phyloP scores from a whole-genome alignment of 2,329 filamentous ascomycete species.

The Beauveria australis region DNA sequence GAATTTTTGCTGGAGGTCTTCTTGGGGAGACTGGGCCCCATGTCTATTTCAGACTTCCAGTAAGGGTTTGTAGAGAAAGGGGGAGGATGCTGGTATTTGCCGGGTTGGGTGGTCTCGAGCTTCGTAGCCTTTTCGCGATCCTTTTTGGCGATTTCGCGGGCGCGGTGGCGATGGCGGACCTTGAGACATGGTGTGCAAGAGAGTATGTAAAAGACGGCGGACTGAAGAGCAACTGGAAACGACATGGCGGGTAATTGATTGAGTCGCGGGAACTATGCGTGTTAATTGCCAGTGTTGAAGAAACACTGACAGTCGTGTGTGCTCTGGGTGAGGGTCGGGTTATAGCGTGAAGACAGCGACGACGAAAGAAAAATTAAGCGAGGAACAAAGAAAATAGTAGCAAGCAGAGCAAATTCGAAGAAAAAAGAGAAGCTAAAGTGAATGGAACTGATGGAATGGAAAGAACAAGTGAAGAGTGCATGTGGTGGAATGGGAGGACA shows the following conservation, averaged over 20 bases:
- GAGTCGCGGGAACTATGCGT: not conserved
- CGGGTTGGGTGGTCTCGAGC: constrained; percentile 61
- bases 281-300: no score
- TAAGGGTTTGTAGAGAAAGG: constrained; percentile 82
- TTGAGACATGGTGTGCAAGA: constrained; percentile 74
- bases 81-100: constrained; percentile 67
- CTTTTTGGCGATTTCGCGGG: constrained; percentile 60
- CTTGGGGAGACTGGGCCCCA: constrained; percentile 68
- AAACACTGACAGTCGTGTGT: not conserved
- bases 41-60: constrained; percentile 78
- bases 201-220: constrained; percentile 68
- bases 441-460: not conserved
- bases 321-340: not conserved
- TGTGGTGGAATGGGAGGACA: constrained; percentile 4
- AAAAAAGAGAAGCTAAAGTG: constrained; percentile 4
- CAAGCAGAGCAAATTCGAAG: not conserved
- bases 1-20: constrained; percentile 49
- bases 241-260: constrained; percentile 27
- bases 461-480: constrained; percentile 5
- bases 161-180: constrained; percentile 59
- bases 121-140: constrained; percentile 52
- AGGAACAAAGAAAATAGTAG: not conserved
- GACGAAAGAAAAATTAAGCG: not conserved
- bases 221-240: constrained; percentile 57
- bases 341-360: not conserved